These are phyloP conservation scores for Tothia fuscella DNA, from an alignment of 2,329 filamentous ascomycete species.

Conservation along the genomic window DNA sequence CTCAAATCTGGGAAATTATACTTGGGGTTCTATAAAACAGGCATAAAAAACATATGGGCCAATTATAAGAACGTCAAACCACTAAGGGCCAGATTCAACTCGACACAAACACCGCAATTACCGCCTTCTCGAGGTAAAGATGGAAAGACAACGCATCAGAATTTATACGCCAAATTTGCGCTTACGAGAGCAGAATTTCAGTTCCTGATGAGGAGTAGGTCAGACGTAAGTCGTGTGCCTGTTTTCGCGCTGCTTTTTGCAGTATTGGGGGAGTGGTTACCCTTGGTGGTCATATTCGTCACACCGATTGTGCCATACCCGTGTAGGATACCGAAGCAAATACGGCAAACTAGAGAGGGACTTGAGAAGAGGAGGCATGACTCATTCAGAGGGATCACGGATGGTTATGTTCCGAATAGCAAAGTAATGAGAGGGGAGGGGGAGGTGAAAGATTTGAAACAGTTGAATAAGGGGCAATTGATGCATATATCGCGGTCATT, in stretches of 20 bases:
- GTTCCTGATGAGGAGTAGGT: constrained; percentile 52
- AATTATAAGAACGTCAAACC: constrained; percentile 5
- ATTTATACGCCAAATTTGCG: not conserved
- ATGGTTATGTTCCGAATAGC: not conserved
- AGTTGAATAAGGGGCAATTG: constrained; percentile 20
- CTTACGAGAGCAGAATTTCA: constrained; percentile 56
- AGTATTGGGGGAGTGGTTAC: constrained; percentile 76
- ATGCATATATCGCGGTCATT: constrained; percentile 30
- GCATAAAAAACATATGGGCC: constrained; percentile 8
- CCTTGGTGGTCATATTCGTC: constrained; percentile 61
- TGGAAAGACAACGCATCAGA: not conserved
- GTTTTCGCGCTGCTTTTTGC: constrained; percentile 65
- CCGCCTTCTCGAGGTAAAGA: not conserved
- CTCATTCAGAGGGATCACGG: constrained; percentile 33
- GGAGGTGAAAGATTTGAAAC: constrained; percentile 11
- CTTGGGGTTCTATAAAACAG: constrained; percentile 11
- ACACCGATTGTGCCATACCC: constrained; percentile 64
- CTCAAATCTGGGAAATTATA: constrained; percentile 7
- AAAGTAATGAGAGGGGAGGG: not conserved
- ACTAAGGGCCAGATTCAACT: not conserved
- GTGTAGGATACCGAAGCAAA: constrained; percentile 71
- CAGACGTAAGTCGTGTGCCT: constrained; percentile 68
- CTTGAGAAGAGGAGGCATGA: constrained; percentile 40
- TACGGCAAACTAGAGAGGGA: constrained; percentile 44
- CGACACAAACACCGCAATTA: not conserved